phyloP scores from a whole-genome alignment of 2,329 filamentous ascomycete genomes.

The Colletotrichum musicola region DNA sequence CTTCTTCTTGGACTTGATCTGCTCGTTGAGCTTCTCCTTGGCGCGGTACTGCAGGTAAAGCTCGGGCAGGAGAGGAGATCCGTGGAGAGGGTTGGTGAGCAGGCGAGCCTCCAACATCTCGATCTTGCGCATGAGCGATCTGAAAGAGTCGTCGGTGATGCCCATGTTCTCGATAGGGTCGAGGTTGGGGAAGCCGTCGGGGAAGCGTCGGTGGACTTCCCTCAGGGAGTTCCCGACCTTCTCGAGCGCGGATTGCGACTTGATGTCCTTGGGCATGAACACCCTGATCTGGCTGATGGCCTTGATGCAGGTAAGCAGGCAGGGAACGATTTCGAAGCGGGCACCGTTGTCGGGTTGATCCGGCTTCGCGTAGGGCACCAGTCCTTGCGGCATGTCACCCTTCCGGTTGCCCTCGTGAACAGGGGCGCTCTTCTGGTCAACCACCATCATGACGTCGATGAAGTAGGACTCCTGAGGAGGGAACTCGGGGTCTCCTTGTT shows the following conservation, averaged over 20 bases:
- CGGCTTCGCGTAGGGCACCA: conserved; percentile 72
- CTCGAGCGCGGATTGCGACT: conserved; percentile 72
- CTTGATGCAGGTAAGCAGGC: conserved; percentile 87
- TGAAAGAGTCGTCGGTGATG: conserved; percentile 93
- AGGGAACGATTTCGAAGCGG: conserved; percentile 86
- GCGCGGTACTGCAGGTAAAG: conserved; percentile 88
- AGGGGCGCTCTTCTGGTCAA: conserved; percentile 64
- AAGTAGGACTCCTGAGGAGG: conserved; percentile 82
- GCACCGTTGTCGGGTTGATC: conserved; percentile 62
- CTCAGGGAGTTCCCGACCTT: conserved; percentile 77
- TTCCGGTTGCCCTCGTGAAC: conserved; percentile 52
- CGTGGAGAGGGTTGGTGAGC: conserved; percentile 89
- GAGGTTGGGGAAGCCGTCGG: conserved; percentile 88
- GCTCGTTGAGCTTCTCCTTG: conserved; percentile 80
- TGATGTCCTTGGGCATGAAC: conserved; percentile 83
- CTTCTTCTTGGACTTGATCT: conserved; percentile 91
- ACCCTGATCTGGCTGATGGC: conserved; percentile 86
- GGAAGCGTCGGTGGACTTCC: conserved; percentile 89
- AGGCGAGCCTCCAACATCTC: conserved; percentile 94
- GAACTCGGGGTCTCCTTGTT: conserved; percentile 76
- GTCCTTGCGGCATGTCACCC: conserved; percentile 70
- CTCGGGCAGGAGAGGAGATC: conserved; percentile 84
- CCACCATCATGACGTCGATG: conserved; percentile 82
- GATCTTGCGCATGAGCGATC: conserved; percentile 93
- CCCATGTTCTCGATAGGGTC: conserved; percentile 98